Evolutionary conservation across 2,329 filamentous ascomycete species (phyloP).

Genomic region (Aspergillus sp.): DNA sequence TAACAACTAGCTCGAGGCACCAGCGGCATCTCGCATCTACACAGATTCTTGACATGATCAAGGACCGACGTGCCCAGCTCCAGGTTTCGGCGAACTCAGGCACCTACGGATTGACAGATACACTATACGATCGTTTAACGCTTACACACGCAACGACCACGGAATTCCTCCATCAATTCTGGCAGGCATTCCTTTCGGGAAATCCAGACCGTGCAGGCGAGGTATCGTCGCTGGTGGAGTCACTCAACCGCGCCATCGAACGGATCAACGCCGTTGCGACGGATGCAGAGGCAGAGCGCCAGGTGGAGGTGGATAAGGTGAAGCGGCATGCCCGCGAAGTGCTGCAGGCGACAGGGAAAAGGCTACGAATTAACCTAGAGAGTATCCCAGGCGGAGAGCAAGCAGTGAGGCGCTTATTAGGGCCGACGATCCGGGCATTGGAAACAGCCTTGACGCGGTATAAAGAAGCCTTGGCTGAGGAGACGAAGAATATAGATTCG

Average conservation of each 20-base stretch:
- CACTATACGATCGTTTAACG: constrained; percentile 61
- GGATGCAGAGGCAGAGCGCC: constrained; percentile 74
- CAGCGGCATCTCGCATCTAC: constrained; percentile 58
- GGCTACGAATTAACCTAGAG: constrained; percentile 64
- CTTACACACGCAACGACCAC: constrained; percentile 88
- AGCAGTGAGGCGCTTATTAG: constrained; percentile 73
- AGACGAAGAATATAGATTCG: constrained; percentile 44
- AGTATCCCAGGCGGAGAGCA: constrained; percentile 72
- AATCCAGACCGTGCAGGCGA: constrained; percentile 78
- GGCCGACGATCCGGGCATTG: constrained; percentile 70
- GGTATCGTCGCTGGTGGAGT: constrained; percentile 77
- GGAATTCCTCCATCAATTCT: constrained; percentile 98
- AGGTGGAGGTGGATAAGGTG: constrained; percentile 63
- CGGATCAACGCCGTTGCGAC: constrained; percentile 78
- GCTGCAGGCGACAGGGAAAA: constrained; percentile 71
- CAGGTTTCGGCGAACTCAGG: constrained; percentile 36
- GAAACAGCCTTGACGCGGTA: constrained; percentile 71
- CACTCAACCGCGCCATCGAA: constrained; percentile 71
- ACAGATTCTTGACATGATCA: constrained; percentile 60
- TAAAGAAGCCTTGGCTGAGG: constrained; percentile 64
- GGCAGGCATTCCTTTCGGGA: constrained; percentile 86
- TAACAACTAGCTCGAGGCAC: constrained; percentile 63
- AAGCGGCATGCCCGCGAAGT: constrained; percentile 71
- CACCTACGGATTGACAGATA: constrained; percentile 48
- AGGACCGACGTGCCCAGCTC: constrained; percentile 54